Conservation (phyloP, 1,284 basidiomycete species). For the Trametes polyzona region DNA sequence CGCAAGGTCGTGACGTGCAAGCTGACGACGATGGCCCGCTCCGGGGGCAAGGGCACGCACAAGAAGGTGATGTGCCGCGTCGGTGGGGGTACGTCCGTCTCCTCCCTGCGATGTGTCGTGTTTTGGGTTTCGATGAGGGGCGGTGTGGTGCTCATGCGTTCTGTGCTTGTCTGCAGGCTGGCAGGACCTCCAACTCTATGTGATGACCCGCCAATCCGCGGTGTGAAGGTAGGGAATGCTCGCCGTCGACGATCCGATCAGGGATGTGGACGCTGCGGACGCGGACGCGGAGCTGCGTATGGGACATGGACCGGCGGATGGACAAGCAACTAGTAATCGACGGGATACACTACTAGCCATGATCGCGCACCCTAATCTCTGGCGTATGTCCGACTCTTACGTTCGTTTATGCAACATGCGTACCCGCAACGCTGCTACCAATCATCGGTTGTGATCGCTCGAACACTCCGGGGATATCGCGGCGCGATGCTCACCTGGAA, state of each 20-base stretch:
- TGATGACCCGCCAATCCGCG: conserved; percentile 63
- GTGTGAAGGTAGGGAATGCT: conserved; percentile 24
- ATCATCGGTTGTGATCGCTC: no score
- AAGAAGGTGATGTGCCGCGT: conserved; percentile 89
- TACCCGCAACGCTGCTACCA: no score
- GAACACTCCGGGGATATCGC: no score
- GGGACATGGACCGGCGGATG: conserved; percentile 14
- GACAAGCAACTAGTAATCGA: conserved; percentile 21
- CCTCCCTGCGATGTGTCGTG: neutral
- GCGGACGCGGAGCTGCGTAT: neutral
- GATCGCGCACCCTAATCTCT: conserved; percentile 26
- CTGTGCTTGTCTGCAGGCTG: conserved; percentile 57
- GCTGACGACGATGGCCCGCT: conserved; percentile 74
- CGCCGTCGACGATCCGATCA: neutral
- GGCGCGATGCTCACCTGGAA: no score
- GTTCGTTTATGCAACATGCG: conserved; percentile 31
- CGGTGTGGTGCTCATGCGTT: conserved; percentile 5
- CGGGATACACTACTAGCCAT: conserved; percentile 22
- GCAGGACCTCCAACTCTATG: conserved; percentile 84
- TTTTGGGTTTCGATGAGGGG: neutral
- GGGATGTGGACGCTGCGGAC: neutral
- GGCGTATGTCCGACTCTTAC: conserved; percentile 29
- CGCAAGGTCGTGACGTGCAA: conserved; percentile 80
- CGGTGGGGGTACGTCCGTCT: conserved; percentile 66
- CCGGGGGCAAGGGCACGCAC: conserved; percentile 57